Evolutionary conservation across 78 protist species (phyloP), one percentile per base, ranked within the genome.

Genomic region (Dictyostelium firmibasis): DNA sequence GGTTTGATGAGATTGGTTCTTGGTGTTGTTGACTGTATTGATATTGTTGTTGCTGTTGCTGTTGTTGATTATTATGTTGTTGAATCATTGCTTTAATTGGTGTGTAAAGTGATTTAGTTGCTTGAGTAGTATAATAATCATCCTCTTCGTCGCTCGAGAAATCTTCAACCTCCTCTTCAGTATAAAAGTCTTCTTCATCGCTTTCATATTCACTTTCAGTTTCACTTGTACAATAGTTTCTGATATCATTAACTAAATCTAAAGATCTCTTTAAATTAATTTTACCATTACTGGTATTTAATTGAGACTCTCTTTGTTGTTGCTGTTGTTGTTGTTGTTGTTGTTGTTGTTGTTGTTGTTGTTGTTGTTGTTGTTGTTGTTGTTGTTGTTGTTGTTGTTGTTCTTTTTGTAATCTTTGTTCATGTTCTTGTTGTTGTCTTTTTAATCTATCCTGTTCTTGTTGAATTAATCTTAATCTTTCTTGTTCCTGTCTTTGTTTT

Each of bases 211-310:
- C 94, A 43, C 53, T 53, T 20, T 62, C 77, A 6, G 86, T 69
- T 33, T 78, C 94, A 86, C 84, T 76, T 27, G 86, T 81, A 10
- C 93, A 87, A 70, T 89, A 89, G 18, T 89, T 89, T 60, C 87
- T 78, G 47, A 89, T 78, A 69, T 89, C 94, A 81, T 89, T 43
- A 16, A 89, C 94, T 20, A 89, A 50, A 47, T 89, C 94, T 4
- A 81, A 47, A 29, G 94, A 89, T 78, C 94, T 78, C 50, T 89
- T 89, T 43, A 89, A 47, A 36, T 60, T 78, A 20, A 57, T 57
- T 57, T 57, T 57, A 57, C 67, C 9, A 43, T 87, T 77, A 62
- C 78, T 35, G 27, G 47, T 83, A 44, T 83, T 67, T 31, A 43
- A 35, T 33, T 31, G 43, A 27, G 33, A 38, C n/a, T 35, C 44